Conservation (phyloP, 495 filamentous ascomycete genomes). For the Xylaria bambusicola region DNA sequence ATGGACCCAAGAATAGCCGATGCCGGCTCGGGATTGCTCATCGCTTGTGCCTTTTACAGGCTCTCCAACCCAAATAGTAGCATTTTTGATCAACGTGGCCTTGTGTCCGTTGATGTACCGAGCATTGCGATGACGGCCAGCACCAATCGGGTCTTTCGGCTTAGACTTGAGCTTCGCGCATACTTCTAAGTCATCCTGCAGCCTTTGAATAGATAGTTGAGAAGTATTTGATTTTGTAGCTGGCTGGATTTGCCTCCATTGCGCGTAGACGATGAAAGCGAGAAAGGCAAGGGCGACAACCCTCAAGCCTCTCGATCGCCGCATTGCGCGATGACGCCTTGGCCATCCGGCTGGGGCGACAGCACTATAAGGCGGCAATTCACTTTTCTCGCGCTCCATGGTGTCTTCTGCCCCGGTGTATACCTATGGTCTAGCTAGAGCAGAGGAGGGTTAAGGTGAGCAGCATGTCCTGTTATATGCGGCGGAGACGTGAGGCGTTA, state of each 20-base stretch:
- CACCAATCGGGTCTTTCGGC: constrained; percentile 46
- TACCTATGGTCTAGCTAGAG: background rate
- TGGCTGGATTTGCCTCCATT: constrained; percentile 45
- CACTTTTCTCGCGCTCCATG: constrained; percentile 25
- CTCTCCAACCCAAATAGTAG: constrained; percentile 56
- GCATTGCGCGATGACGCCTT: constrained; percentile 27
- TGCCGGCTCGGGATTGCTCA: constrained; percentile 46
- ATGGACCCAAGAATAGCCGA: constrained; percentile 44
- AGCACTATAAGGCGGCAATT: constrained; percentile 36
- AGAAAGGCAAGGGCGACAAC: constrained; percentile 39
- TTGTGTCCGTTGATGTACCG: constrained; percentile 49
- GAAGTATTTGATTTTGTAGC: constrained; percentile 22
- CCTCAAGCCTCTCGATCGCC: constrained; percentile 39
- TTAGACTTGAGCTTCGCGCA: constrained; percentile 44
- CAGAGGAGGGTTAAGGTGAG: background rate
- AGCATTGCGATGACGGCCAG: constrained; percentile 49
- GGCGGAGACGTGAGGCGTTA: no score
- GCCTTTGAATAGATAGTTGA: constrained; percentile 39
- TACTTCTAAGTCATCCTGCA: constrained; percentile 41
- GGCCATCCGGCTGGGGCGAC: constrained; percentile 22
- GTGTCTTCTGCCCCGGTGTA: background rate
- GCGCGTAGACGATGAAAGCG: constrained; percentile 49
- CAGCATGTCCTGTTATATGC: no score
- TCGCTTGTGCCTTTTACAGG: constrained; percentile 41
- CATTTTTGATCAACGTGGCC: constrained; percentile 54